Base-by-base conservation (phyloP, 108 stramenopile species). In the Conticribra guillardii region DNA sequence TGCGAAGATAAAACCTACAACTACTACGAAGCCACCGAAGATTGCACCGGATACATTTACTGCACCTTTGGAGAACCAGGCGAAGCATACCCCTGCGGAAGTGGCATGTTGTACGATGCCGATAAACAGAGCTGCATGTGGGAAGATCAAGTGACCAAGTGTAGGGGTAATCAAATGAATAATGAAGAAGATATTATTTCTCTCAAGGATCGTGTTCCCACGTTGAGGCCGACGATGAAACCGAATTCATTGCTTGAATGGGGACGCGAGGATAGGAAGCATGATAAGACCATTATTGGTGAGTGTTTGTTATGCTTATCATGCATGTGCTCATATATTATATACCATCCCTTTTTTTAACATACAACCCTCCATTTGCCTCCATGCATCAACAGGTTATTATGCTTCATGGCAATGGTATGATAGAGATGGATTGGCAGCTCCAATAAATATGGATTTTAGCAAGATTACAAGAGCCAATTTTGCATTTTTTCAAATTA, bases 341-440 rank as follows among this genome's bases (percentile, higher is more conserved):
- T n/a, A n/a, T n/a, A n/a, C n/a, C n/a, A n/a, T n/a, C n/a, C n/a
- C n/a, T n/a, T n/a, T n/a, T n/a, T n/a, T n/a, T n/a, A n/a, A n/a
- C n/a, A n/a, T n/a, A n/a, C n/a, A n/a, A n/a, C n/a, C n/a, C n/a
- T n/a, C n/a, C n/a, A n/a, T n/a, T n/a, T n/a, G n/a, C n/a, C n/a
- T n/a, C n/a, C n/a, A n/a, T n/a, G n/a, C n/a, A n/a, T n/a, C n/a
- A n/a, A n/a, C n/a, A n/a, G n/a, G n/a, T n/a, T n/a, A n/a, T n/a
- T n/a, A n/a, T n/a, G 73, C 73, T 0, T 67, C 66, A 4, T 74
- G 73, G 73, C 73, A 74, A 34, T 74, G 67, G 66, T 75, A 75
- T 41, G 74, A 75, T 51, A 32, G 74, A 68, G 58, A 51, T 29
- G 66, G 58, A 30, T 29, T 61, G 15, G 70, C 70, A 18, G 61